A percentile compares a stretch with the other conserved stretches of the same genome.
phyloP scores from a whole-genome alignment of 345 rosid species.

The Barbarea vulgaris region DNA sequence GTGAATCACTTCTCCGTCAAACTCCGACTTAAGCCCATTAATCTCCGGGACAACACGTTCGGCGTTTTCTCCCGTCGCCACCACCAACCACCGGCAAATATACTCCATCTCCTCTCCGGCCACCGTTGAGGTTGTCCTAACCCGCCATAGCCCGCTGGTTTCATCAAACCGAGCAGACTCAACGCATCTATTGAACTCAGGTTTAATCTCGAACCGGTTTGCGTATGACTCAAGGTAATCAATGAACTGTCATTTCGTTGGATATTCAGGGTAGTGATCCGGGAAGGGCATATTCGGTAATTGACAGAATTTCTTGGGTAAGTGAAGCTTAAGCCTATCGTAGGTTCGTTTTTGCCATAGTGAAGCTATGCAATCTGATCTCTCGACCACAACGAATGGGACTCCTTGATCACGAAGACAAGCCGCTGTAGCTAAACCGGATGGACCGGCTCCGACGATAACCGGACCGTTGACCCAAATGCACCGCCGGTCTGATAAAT shows the following conservation, averaged over 20 bases:
- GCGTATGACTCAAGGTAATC: slow-evolving; percentile 66
- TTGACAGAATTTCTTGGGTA: slow-evolving; percentile 54
- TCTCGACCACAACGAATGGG: slow-evolving; percentile 54
- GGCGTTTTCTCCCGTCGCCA: slow-evolving; percentile 96
- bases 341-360: slow-evolving; percentile 57
- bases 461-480: slow-evolving; percentile 48
- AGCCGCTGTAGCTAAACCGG: slow-evolving; percentile 58
- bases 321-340: slow-evolving; percentile 55
- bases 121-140: slow-evolving; percentile 45
- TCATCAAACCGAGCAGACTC: slow-evolving; percentile 79
- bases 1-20: slow-evolving; percentile 69
- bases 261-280: slow-evolving; percentile 50
- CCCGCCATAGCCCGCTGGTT: slow-evolving; percentile 81
- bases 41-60: slow-evolving; percentile 70
- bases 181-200: slow-evolving; percentile 72
- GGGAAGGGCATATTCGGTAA: slow-evolving; percentile 58
- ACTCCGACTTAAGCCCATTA: slow-evolving; percentile 61
- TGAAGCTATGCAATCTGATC: slow-evolving; percentile 53
- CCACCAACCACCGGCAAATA: slow-evolving; percentile 90
- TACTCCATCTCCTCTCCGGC: slow-evolving; percentile 63
- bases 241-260: slow-evolving; percentile 53
- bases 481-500: slow-evolving; percentile 49
- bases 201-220: slow-evolving; percentile 61
- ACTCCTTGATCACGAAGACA: slow-evolving; percentile 52
- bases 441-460: slow-evolving; percentile 59